Conservation (phyloP, 31 red algal genomes). For the Bonnemaisonia californica region DNA sequence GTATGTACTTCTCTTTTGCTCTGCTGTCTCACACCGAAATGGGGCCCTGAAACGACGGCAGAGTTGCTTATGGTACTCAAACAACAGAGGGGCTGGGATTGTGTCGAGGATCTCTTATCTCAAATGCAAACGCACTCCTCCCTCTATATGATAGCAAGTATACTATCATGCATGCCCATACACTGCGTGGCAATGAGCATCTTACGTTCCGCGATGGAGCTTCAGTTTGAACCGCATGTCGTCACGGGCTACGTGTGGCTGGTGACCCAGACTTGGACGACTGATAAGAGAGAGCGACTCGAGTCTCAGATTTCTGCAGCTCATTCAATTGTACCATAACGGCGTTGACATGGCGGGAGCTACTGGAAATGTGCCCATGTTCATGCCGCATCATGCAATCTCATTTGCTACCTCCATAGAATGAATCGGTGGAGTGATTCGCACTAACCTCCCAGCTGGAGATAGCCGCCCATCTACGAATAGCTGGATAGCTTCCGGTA, state of each 20-base stretch:
- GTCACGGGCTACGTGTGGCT: background rate
- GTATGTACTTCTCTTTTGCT: background rate
- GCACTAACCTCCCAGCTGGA: conserved; percentile 52
- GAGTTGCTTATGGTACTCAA: background rate
- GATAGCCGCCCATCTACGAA: conserved; percentile 66
- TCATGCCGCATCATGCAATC: no score
- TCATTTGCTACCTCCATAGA: no score
- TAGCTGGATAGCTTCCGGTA: conserved; percentile 91
- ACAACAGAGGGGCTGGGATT: background rate
- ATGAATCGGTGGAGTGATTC: background rate
- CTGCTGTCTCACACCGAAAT: background rate
- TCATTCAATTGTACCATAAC: no score
- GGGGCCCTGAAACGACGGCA: background rate
- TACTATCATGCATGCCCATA: background rate
- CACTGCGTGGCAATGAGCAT: background rate
- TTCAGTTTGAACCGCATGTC: background rate
- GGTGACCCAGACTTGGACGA: background rate
- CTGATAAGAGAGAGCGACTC: background rate
- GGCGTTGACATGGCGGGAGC: no score
- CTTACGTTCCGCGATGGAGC: background rate
- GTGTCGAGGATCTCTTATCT: background rate
- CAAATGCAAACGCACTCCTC: background rate
- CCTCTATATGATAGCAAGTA: background rate
- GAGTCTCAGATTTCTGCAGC: background rate
- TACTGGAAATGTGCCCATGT: no score